Evolutionary conservation across 192 early-diverging fungal species (phyloP).

Genomic region (Podila verticillata): DNA sequence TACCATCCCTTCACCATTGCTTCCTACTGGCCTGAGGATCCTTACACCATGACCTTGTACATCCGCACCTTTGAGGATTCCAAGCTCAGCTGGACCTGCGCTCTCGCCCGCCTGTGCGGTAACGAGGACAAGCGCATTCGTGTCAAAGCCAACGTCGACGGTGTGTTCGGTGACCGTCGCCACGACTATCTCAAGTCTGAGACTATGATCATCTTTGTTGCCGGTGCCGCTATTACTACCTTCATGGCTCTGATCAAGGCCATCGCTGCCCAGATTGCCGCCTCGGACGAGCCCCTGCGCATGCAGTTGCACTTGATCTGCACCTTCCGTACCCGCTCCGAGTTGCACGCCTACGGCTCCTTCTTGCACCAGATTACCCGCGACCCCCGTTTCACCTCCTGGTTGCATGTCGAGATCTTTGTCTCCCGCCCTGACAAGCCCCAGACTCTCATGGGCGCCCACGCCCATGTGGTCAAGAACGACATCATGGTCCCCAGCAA

Average conservation of each 20-base stretch:
- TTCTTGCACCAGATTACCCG: slow-evolving; percentile 47
- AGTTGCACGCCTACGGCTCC: slow-evolving; percentile 47
- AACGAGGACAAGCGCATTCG: slow-evolving; percentile 49
- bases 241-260: slow-evolving; percentile 42
- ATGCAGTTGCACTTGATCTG: slow-evolving; percentile 46
- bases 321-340: slow-evolving; percentile 45
- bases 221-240: slow-evolving; percentile 38
- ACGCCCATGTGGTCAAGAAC: slow-evolving; percentile 39
- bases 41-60: slow-evolving; percentile 41
- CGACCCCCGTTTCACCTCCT: slow-evolving; percentile 31
- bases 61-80: slow-evolving; percentile 45
- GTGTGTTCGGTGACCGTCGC: slow-evolving; percentile 50
- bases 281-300: slow-evolving; percentile 33
- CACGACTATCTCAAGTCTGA: slow-evolving; percentile 51
- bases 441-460: slow-evolving; percentile 32
- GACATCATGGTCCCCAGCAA: slow-evolving; percentile 38
- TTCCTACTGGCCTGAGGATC: slow-evolving; percentile 50
- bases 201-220: slow-evolving; percentile 35
- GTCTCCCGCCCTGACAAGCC: slow-evolving; percentile 43
- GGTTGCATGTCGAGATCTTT: slow-evolving; percentile 40
- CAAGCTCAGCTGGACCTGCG: slow-evolving; percentile 32
- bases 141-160: slow-evolving; percentile 38
- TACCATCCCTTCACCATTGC: slow-evolving; percentile 52
- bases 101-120: slow-evolving; percentile 29
- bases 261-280: slow-evolving; percentile 34